Conservation (phyloP, 2,329 filamentous ascomycete species). For the Purpureocillium takamizusanense region DNA sequence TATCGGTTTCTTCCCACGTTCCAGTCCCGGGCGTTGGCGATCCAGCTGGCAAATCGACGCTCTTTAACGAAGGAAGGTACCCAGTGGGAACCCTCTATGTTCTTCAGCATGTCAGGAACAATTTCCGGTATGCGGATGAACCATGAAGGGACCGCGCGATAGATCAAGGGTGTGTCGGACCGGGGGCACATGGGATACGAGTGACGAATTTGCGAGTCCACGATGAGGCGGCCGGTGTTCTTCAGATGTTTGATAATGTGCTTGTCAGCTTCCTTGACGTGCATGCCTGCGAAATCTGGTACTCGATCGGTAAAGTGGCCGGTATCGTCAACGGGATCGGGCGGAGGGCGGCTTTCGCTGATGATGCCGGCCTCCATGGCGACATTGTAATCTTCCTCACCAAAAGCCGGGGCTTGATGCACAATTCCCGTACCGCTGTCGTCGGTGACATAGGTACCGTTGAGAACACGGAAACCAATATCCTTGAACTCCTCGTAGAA, state of each 20-base stretch:
- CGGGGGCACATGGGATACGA: constrained; percentile 91
- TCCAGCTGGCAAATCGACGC: constrained; percentile 85
- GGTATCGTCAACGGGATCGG: constrained; percentile 80
- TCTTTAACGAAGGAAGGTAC: constrained; percentile 87
- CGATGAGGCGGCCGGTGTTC: constrained; percentile 63
- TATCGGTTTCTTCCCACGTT: constrained; percentile 90
- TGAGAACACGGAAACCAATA: constrained; percentile 70
- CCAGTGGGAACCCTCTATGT: constrained; percentile 86
- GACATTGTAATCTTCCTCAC: constrained; percentile 91
- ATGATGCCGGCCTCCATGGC: constrained; percentile 70
- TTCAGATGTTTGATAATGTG: constrained; percentile 87
- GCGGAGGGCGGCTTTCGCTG: constrained; percentile 66
- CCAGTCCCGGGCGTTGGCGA: constrained; percentile 86
- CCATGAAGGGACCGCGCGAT: constrained; percentile 87
- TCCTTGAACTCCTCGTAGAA: constrained; percentile 87
- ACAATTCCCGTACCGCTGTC: constrained; percentile 91
- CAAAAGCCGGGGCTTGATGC: constrained; percentile 86
- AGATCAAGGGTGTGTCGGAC: constrained; percentile 91
- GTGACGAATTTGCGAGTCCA: constrained; percentile 81
- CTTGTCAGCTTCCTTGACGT: constrained; percentile 90
- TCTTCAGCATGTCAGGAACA: constrained; percentile 81
- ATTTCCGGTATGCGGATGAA: constrained; percentile 82
- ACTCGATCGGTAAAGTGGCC: constrained; percentile 73
- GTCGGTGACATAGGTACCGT: constrained; percentile 77
- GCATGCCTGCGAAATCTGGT: constrained; percentile 71